Percentiles rank a stretch among this genome's conserved stretches.
phyloP scores from a whole-genome alignment of 352 stramenopile species.

The Globisporangium megalacanthum region DNA sequence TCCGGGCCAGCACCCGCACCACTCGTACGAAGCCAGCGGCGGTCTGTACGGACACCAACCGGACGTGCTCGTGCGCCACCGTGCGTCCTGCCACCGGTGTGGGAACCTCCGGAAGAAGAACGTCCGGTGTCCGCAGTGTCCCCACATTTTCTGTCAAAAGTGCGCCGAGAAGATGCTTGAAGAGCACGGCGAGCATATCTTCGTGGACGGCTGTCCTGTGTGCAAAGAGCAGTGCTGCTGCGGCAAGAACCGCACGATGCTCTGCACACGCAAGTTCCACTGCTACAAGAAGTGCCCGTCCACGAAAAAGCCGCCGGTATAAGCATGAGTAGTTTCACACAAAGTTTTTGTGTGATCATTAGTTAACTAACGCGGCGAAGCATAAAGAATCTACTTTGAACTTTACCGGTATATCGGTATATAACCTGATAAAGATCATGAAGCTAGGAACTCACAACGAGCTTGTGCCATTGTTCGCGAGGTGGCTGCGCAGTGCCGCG shows the following conservation, averaged over 20 bases:
- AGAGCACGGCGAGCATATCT: conserved; percentile 73
- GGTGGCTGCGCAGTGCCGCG: conserved; percentile 73
- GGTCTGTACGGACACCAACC: too few species aligned
- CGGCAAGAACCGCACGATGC: conserved; percentile 74
- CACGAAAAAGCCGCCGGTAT: conserved; percentile 50
- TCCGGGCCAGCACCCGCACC: not conserved
- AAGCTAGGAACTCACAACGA: not conserved
- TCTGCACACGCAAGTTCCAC: conserved; percentile 77
- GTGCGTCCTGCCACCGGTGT: conserved; percentile 83
- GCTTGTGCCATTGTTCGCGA: conserved; percentile 36
- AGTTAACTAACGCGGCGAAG: too few species aligned
- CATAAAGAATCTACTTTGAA: not conserved
- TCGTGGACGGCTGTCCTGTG: conserved; percentile 74
- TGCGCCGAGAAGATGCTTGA: conserved; percentile 88
- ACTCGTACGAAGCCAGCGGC: conserved; percentile 3
- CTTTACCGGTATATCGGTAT: too few species aligned
- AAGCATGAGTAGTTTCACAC: conserved; percentile 2
- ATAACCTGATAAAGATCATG: too few species aligned
- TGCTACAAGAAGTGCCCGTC: conserved; percentile 90
- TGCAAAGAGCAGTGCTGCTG: conserved; percentile 88
- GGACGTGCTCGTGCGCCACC: conserved; percentile 58
- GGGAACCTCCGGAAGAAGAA: conserved; percentile 88
- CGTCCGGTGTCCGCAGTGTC: conserved; percentile 71
- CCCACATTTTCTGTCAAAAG: conserved; percentile 88
- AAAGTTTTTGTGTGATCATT: too few species aligned